phyloP scores from a whole-genome alignment of 768 basidiomycete genomes.

The Galerina marginata region DNA sequence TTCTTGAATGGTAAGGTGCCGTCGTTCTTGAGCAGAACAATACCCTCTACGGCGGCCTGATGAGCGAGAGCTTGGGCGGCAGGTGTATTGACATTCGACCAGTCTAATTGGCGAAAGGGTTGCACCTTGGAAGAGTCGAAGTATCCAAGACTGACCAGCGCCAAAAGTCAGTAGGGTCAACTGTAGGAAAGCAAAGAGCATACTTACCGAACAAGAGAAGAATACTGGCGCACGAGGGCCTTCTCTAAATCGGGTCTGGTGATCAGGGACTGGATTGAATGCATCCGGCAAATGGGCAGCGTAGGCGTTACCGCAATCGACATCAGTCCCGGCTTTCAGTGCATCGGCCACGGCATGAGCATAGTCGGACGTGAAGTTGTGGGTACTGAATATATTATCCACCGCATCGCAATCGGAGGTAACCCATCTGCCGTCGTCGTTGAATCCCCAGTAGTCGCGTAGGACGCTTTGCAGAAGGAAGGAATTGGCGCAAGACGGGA shows the following conservation, averaged over 20 bases:
- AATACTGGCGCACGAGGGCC: constrained; percentile 52
- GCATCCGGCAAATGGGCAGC: constrained; percentile 50
- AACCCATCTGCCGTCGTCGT: constrained; percentile 56
- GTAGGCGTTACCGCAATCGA: constrained; percentile 60
- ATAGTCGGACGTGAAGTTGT: constrained; percentile 50
- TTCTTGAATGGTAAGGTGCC: constrained; percentile 57
- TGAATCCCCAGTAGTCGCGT: constrained; percentile 56
- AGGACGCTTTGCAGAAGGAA: constrained; percentile 58
- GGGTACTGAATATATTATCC: constrained; percentile 53
- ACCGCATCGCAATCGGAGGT: constrained; percentile 64
- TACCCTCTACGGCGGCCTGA: constrained; percentile 56
- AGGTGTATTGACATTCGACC: constrained; percentile 53
- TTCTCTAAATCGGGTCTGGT: constrained; percentile 47
- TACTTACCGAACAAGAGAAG: constrained; percentile 56
- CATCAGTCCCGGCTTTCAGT: constrained; percentile 57
- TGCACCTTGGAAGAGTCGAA: constrained; percentile 57
- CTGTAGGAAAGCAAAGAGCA: background rate
- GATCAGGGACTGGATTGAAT: constrained; percentile 52
- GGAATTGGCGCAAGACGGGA: constrained; percentile 59
- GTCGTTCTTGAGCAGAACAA: constrained; percentile 70
- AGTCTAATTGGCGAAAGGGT: constrained; percentile 55
- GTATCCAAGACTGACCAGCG: constrained; percentile 51
- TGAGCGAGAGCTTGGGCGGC: constrained; percentile 53
- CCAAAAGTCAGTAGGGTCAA: background rate
- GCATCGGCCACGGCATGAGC: constrained; percentile 55